Evolutionary conservation across 345 rosid genomes (phyloP), one percentile per base, ranked within the genome.

Genomic region (Eucalyptus shirleyi): DNA sequence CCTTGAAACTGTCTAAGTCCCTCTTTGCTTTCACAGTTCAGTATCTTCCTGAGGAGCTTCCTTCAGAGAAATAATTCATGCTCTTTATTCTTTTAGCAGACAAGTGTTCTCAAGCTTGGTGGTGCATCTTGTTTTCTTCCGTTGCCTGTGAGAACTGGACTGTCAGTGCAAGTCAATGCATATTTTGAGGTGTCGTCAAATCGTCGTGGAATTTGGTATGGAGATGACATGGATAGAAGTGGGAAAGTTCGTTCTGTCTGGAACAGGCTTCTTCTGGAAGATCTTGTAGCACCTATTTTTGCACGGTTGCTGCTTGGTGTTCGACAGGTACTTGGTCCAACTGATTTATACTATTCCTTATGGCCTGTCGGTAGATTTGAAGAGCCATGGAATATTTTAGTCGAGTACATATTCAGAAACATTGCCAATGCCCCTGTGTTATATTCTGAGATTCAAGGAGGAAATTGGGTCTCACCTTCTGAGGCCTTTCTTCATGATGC

Each of bases 201-300:
- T 87, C 99, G 99, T 82, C 98, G 99, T 72, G 99, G 99, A 90
- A 97, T 97, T 92, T 97, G 99, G 99, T 96, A 96, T 92, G 99
- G 99, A 88, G 99, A 92, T 72, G 99, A 97, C 91, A 97, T 97
- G 99, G 99, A 97, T 90, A 96, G 97, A 93, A 94, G 99, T 93
- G 99, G 99, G 37, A 97, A 95, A 94, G 90, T 97, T 92, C 99
- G 99, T 87, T 97, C 98, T 45, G 91, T 95, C 87, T 97, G 99
- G 99, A 97, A 97, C 92, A 94, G 95, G 92, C 98, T 96, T 92
- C 98, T 97, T 91, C 93, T 97, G 87, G 99, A 97, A 93, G 99
- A 97, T 93, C 94, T 97, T 82, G 93, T 96, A 85, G 98, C 97
- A 88, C 99, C 99, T 91, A 55, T 93, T 86, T 97, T 95, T 93